Conservation (phyloP, 2,329 filamentous ascomycete species). For the Penicillium sclerotigenum region DNA sequence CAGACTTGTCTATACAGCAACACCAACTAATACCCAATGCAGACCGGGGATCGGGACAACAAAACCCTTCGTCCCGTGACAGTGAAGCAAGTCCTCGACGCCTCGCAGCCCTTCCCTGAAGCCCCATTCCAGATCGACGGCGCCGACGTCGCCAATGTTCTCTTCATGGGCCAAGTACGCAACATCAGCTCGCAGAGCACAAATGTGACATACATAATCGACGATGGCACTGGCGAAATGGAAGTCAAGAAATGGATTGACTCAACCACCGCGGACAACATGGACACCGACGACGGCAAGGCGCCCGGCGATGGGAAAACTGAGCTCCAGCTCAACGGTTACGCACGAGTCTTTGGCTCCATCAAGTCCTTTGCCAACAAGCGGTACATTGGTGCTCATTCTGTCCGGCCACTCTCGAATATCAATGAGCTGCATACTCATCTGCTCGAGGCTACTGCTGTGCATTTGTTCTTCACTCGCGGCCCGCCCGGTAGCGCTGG, state of each 20-base stretch:
- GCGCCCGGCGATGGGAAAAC: constrained; percentile 48
- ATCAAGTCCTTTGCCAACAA: constrained; percentile 83
- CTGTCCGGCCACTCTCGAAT: constrained; percentile 75
- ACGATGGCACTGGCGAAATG: constrained; percentile 89
- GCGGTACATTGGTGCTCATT: constrained; percentile 73
- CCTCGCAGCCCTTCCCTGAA: constrained; percentile 69
- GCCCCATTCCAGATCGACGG: constrained; percentile 83
- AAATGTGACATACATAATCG: constrained; percentile 87
- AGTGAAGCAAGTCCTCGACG: constrained; percentile 88
- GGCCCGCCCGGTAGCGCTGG: constrained; percentile 55
- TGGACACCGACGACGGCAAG: constrained; percentile 44
- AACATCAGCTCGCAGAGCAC: constrained; percentile 81
- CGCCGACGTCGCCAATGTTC: constrained; percentile 68
- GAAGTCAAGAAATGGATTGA: constrained; percentile 61
- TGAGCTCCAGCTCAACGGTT: constrained; percentile 67
- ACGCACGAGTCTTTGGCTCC: constrained; percentile 81
- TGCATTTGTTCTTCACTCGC: constrained; percentile 78
- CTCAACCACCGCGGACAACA: constrained; percentile 44
- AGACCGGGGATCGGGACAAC: constrained; percentile 64
- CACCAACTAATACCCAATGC: background rate
- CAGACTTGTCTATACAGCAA: background rate
- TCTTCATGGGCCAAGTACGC: constrained; percentile 87
- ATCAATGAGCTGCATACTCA: constrained; percentile 94
- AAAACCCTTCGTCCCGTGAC: constrained; percentile 82
- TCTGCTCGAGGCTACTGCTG: constrained; percentile 81